A percentile compares a stretch with the other conserved stretches of the same genome.
Conservation (phyloP, 164 flowering plant genomes). For the Platanus orientalis region DNA sequence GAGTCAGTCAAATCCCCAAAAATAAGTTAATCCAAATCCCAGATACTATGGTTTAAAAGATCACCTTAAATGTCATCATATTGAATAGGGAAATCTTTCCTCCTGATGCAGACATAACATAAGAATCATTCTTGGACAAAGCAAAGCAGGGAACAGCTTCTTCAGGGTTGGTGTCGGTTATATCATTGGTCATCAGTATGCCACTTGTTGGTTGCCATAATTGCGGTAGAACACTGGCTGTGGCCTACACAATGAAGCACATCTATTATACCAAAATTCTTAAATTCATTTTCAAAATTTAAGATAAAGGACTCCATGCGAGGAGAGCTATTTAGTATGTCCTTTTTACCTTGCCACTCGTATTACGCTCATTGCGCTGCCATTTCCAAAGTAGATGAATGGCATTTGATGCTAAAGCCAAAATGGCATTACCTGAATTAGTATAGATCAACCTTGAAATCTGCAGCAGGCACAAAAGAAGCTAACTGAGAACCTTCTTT, state of each 20-base stretch:
- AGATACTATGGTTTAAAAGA: not conserved
- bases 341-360: slow-evolving; percentile 54
- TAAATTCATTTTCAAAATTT: not conserved
- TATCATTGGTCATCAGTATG: slow-evolving; percentile 73
- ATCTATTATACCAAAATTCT: not conserved
- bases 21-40: not conserved
- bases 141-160: slow-evolving; percentile 79
- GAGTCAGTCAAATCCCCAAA: not conserved
- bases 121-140: slow-evolving; percentile 75
- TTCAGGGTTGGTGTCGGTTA: slow-evolving; percentile 52
- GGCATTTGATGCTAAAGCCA: slow-evolving; percentile 80
- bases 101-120: slow-evolving; percentile 84
- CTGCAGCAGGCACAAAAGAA: slow-evolving; percentile 30
- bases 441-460: slow-evolving; percentile 70
- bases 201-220: slow-evolving; percentile 81
- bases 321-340: not conserved
- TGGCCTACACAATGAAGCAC: slow-evolving; percentile 46
- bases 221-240: slow-evolving; percentile 54
- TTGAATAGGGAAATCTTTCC: slow-evolving; percentile 75
- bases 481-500: slow-evolving; percentile 5
- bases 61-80: slow-evolving; percentile 84
- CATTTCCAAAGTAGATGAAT: slow-evolving; percentile 79
- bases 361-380: slow-evolving; percentile 59
- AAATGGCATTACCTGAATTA: slow-evolving; percentile 64
- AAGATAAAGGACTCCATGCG: not conserved